Evolutionary conservation across 805 yeast genomes (phyloP), one percentile per base, ranked within the genome.

Genomic region (Yamadazyma scolyti): DNA sequence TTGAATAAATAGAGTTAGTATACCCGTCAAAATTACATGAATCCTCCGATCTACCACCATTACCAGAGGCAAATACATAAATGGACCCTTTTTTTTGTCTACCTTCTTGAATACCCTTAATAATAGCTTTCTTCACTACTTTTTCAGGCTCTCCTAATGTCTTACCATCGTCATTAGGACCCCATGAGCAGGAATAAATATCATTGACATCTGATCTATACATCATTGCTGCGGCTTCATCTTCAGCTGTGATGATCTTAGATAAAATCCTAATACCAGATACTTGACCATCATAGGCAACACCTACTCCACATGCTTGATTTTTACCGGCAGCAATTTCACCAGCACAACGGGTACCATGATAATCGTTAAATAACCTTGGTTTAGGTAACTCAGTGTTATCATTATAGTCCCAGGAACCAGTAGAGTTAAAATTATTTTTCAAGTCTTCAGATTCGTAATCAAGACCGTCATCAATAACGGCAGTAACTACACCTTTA

Each of bases 131-230:
- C 47, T 75, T 73, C 5, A 90, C 96, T 17, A 90, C 48, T 20
- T 63, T 54, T 15, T 85, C 84, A 1, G 98, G 98, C 3, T 77
- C 93, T 31, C 85, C 88, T 71, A 93, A 75, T 1, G 95, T 75
- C 34, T 56, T 68, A 0, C 98, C 98, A 54, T 90, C 85, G 56
- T 93, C 98, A 3, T 87, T 74, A 2, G 98, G 98, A 6, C 98
- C 98, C 98, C 98, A 93, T 3, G 96, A 87, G 57, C 98, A 93
- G 3, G 96, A 85, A 54, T 88, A 93, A 23, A 93, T 93, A 55
- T 93, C 96, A 56, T 93, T 93, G 16, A 76, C 73, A 39, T 86
- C 89, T 41, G 83, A 62, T 0, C 79, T 89, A 56, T 84, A 82
- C 21, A 84, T 70, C 68, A 93, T 65, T 1, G 97, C 83, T 2